phyloP scores from a whole-genome alignment of 768 basidiomycete genomes.

The Termitomyces sp. region DNA sequence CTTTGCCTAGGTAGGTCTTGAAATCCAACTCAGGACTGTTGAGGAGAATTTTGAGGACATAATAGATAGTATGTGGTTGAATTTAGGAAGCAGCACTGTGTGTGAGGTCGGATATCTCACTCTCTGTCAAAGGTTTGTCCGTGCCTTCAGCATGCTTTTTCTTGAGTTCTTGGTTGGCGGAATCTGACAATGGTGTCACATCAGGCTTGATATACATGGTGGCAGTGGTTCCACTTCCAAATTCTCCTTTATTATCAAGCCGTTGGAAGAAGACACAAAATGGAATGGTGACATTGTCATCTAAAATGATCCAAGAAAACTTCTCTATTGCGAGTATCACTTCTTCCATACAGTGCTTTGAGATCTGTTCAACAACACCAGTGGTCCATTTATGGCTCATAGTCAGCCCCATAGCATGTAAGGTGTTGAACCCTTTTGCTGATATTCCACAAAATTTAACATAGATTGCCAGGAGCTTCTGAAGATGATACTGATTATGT shows the following conservation, averaged over 20 bases:
- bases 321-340: conserved; percentile 19
- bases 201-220: no score
- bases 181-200: no score
- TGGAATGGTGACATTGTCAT: conserved; percentile 35
- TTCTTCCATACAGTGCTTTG: conserved; percentile 20
- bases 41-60: no score
- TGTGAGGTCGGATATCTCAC: no score
- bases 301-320: conserved; percentile 26
- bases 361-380: conserved; percentile 21
- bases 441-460: conserved; percentile 33
- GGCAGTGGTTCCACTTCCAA: no score
- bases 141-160: no score
- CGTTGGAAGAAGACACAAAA: conserved; percentile 35
- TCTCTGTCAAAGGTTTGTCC: no score
- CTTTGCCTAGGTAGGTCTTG: no score
- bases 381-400: conserved; percentile 39
- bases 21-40: no score
- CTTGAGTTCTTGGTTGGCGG: no score
- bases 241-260: conserved; percentile 37
- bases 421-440: conserved; percentile 33
- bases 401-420: conserved; percentile 31
- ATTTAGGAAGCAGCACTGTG: no score
- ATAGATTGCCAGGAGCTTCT: conserved; percentile 32
- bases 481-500: conserved; percentile 19
- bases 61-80: no score